These are phyloP conservation scores for Cordia subcordata DNA, from an alignment of 257 asterid species.

Conservation along the genomic window DNA sequence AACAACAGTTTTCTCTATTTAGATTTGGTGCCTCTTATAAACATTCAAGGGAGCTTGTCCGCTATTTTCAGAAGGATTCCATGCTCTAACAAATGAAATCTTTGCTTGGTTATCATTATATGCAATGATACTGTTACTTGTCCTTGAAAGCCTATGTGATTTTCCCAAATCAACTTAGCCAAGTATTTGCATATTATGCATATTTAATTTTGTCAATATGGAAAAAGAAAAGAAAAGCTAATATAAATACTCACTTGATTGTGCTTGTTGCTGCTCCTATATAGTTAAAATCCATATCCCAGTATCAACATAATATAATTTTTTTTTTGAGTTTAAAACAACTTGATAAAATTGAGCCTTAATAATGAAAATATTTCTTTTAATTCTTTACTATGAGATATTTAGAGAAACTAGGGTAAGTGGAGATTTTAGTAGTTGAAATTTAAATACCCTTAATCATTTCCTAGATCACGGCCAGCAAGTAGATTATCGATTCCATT, in stretches of 20 bases:
- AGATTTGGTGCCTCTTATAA: slow-evolving; percentile 1
- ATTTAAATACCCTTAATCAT: neutral
- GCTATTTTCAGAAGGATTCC: neutral
- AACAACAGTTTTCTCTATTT: neutral
- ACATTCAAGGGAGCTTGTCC: slow-evolving; percentile 3
- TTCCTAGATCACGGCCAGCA: neutral
- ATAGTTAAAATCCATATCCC: neutral
- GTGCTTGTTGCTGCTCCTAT: neutral
- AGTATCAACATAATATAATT: neutral
- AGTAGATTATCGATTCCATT: slow-evolving; percentile 6
- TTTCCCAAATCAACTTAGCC: too few relatives aligned
- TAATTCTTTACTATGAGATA: neutral
- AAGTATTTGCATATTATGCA: neutral
- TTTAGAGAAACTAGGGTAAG: neutral
- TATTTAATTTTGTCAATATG: neutral
- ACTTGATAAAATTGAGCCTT: too few relatives aligned
- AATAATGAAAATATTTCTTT: neutral
- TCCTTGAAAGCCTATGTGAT: slow-evolving; percentile 1
- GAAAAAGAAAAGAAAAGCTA: too few relatives aligned
- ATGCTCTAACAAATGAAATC: slow-evolving; percentile 8
- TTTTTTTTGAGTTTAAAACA: too few relatives aligned
- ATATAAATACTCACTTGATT: neutral
- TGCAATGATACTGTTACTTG: neutral
- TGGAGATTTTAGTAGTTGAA: neutral
- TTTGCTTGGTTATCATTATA: slow-evolving; percentile 3